Evolutionary conservation across 306 rosid species (phyloP).

Genomic region (Oxytropis ochrocephala): DNA sequence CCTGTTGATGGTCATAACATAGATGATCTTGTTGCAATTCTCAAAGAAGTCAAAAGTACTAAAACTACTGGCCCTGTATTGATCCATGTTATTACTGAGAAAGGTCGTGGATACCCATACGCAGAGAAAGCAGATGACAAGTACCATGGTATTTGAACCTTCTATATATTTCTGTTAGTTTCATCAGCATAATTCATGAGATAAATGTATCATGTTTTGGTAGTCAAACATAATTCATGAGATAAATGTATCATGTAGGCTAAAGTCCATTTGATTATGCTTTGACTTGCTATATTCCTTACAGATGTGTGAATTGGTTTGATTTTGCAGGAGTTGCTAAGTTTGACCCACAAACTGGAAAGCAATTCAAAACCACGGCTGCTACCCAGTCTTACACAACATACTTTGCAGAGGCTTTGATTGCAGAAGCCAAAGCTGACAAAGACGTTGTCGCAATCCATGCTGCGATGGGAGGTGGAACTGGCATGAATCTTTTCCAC

Average conservation of each 20-base stretch:
- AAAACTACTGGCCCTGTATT: conserved; percentile 87
- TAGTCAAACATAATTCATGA: no score
- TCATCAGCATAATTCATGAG: background rate
- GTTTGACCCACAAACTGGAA: conserved; percentile 90
- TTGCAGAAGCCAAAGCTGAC: conserved; percentile 91
- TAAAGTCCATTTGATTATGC: background rate
- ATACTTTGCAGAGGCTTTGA: conserved; percentile 91
- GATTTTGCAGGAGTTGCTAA: conserved; percentile 71
- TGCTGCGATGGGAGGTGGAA: conserved; percentile 99
- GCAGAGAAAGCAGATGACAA: conserved; percentile 93
- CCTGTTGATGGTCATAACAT: conserved; percentile 97
- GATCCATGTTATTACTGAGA: conserved; percentile 87
- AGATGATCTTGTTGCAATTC: conserved; percentile 84
- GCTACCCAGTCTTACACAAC: conserved; percentile 82
- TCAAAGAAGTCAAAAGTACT: conserved; percentile 79
- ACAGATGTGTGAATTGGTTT: conserved; percentile 10
- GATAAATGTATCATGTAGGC: background rate
- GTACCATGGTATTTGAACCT: conserved; percentile 66
- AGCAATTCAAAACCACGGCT: conserved; percentile 67
- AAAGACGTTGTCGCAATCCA: conserved; percentile 81
- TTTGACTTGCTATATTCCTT: conserved; percentile 9
- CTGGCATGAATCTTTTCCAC: conserved; percentile 92
- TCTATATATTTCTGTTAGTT: background rate
- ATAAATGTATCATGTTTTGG: background rate
- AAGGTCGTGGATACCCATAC: conserved; percentile 94